Evolutionary conservation across 345 rosid species (phyloP), one percentile per base, ranked within the genome.

Genomic region (Syzygium aqueum): DNA sequence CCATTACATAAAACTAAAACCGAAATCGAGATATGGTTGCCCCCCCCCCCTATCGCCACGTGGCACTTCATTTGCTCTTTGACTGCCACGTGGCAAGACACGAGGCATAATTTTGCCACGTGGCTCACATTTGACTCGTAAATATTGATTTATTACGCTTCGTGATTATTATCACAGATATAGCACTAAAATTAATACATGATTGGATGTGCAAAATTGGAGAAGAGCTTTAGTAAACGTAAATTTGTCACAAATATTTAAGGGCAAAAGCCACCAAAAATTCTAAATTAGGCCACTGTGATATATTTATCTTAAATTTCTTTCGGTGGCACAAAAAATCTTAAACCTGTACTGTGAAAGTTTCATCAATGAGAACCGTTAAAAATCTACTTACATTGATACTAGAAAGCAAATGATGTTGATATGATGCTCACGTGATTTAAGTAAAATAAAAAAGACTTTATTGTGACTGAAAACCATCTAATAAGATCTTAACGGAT

Each of bases 21-120:
- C 0, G 1, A 22, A 37, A 73, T 37, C 1, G 4, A 37, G 7
- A 73, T 0, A 2, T 0, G 4, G 25, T 40, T 7, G 9, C 43
- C 37, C 46, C 37, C n/a, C 43, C 37, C 46, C 0, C 25, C 25
- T 0, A 33, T 33, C 2, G 7, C 25, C 80, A 73, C 0, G 7
- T 37, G 7, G 49, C 46, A 4, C 12, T 67, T 40, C 27, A 73
- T 73, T 19, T 33, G 8, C 49, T 21, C 0, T 1, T 0, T 0
- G 2, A 63, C 1, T 12, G 30, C 10, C 67, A 59, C 17, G 1
- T 25, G 17, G 67, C 17, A n/a, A 61, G 7, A 3, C 9, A 57
- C 14, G 3, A 10, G 17, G 15, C 53, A 52, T 15, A 52, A 52
- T 14, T 52, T 14, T 16, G 4, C 17, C 53, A 22, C 1, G 0